Base-by-base conservation (phyloP, 441 rosid genomes). In the Eutrema salsugineum region DNA sequence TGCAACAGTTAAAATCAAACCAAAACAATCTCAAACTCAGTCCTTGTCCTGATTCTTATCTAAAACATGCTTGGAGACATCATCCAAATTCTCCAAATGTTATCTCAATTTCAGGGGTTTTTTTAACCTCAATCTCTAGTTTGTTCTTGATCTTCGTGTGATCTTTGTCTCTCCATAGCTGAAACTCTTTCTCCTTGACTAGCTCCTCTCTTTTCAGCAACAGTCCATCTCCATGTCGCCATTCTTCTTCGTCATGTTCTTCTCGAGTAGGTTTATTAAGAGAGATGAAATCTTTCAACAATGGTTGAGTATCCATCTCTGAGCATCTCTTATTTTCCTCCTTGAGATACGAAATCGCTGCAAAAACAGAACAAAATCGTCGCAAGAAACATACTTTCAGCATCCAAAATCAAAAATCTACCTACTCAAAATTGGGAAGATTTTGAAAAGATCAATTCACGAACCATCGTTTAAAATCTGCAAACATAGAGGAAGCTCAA, bases 401-500 rank as follows among this genome's bases (percentile, higher is more conserved):
- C 19, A 38, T 36, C 17, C 33, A 19, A 22, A 67, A 24, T 10
- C 65, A 36, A 49, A 53, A 28, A 12, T 39, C 48, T 3, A 0
- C 36, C 7, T 16, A 9, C 44, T 20, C 36, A 24, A 17, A 48
- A 46, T 19, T 42, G 1, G 1, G 17, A 6, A 22, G 62, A 5
- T 46, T 17, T 1, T 3, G 40, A 24, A 16, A 54, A 9, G 55
- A 11, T 22, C 2, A 51, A 36, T 1, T 1, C 10, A 76, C 93
- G 30, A 74, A 95, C 98, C 96, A 79, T 91, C 86, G 39, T 86
- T 86, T 78, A 95, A 53, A 40, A 93, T 83, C 62, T 93, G 80
- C 85, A 93, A 83, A 79, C 86, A 89, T 49, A 91, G 86, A 80
- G 99, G 99, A 51, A 95, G 87, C 88, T 95, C 88, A 71, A 96